Evolutionary conservation across 192 early-diverging fungal genomes (phyloP), one percentile per base, ranked within the genome.

Genomic region (Coemansia sp.): DNA sequence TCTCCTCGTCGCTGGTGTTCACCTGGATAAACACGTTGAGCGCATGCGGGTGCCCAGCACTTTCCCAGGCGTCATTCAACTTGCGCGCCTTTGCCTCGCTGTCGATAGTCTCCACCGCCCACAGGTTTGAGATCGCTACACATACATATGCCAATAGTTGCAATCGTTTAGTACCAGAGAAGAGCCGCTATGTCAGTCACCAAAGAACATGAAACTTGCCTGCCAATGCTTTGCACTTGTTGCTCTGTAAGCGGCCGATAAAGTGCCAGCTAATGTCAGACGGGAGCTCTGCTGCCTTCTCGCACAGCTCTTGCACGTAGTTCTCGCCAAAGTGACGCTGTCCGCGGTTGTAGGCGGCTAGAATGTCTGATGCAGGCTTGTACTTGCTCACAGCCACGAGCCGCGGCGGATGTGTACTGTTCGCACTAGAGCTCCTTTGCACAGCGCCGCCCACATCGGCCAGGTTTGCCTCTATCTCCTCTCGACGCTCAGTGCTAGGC

Each of bases 261-360:
- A 98, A 99, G 79, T 99, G 97, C 97, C 97, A 99, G 65, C 90
- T 65, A 71, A 99, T 97, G 84, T 97, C 95, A 15, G 70, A 39
- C 34, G 97, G 95, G 18, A 98, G 82, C 84, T 86, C 69, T 16
- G 83, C 75, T 34, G 90, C 92, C 79, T 99, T 99, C 18, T 95
- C 94, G 38, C 92, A 90, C 3, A 99, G 87, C 72, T 99, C 97
- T 80, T 99, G 97, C 10, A 97, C 90, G 66, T 94, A 94, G 78
- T 99, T 99, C 62, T 99, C 97, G 69, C 97, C 97, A 85, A 98
- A 99, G 68, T 99, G 95, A 22, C 92, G 87, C 44, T 99, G 97
- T 0, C 94, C 93, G n/a, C 72, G 60, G 38, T 90, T 86, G 72
- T 98, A 95, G 5, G 92, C 92, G 1, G 84, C 86, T 69, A 86